Percentiles rank a stretch among this genome's conserved stretches.
Evolutionary conservation across 2,329 filamentous ascomycete species (phyloP).

Genomic region (Calonectria pseudoreteaudii): DNA sequence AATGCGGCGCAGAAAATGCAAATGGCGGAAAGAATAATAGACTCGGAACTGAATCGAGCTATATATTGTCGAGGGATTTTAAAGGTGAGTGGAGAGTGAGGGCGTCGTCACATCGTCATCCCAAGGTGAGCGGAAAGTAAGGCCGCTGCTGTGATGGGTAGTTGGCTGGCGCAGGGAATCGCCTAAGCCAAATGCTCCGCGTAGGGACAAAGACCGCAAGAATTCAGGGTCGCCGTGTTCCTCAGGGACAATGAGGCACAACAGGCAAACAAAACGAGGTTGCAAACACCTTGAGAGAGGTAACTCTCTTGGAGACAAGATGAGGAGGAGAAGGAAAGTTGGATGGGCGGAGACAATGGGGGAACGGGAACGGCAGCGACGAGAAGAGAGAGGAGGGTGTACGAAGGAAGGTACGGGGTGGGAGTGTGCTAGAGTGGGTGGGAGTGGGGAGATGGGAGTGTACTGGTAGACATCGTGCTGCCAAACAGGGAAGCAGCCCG

Average conservation of each 20-base stretch:
- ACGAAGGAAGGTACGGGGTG: constrained; percentile 35
- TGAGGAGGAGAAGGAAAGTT: constrained; percentile 45
- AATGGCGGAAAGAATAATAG: constrained; percentile 2
- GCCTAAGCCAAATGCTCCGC: constrained; percentile 26
- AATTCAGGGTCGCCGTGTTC: constrained; percentile 29
- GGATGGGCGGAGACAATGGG: constrained; percentile 48
- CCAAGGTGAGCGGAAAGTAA: constrained; percentile 42
- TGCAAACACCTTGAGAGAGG: constrained; percentile 40
- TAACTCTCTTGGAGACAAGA: constrained; percentile 45
- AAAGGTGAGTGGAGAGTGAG: constrained; percentile 32
- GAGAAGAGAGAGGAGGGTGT: constrained; percentile 45
- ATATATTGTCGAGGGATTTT: constrained; percentile 19
- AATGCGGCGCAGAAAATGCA: constrained; percentile 6
- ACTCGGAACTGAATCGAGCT: constrained; percentile 10
- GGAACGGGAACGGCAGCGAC: constrained; percentile 44
- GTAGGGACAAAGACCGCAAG: constrained; percentile 33
- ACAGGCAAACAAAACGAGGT: constrained; percentile 33
- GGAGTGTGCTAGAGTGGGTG: constrained; percentile 27
- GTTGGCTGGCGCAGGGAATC: constrained; percentile 23
- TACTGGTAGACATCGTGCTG: constrained; percentile 28
- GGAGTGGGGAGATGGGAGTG: constrained; percentile 35
- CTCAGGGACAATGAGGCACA: constrained; percentile 34
- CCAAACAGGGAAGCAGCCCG: constrained; percentile 44
- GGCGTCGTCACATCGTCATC: constrained; percentile 43
- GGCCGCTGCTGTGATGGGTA: constrained; percentile 41